Evolutionary conservation across 768 basidiomycete species (phyloP).

Genomic region (Suillus variegatus): DNA sequence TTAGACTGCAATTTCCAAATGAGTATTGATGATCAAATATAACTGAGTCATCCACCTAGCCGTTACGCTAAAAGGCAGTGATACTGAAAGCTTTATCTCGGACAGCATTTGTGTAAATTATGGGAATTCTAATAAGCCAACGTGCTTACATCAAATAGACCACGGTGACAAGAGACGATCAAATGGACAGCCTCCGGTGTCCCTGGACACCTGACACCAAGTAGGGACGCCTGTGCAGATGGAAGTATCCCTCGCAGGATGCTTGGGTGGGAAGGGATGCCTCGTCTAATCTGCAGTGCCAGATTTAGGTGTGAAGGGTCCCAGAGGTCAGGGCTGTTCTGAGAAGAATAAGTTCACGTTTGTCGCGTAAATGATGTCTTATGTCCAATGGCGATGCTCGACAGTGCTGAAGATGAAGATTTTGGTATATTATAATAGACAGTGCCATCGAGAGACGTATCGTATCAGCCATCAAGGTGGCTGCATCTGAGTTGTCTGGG

Average conservation of each 20-base stretch:
- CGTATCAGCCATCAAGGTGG: constrained; percentile 1
- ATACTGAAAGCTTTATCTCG: no score
- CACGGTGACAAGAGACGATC: background rate
- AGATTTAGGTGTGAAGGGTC: constrained; percentile 1
- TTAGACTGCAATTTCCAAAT: background rate
- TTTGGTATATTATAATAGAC: background rate
- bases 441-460: background rate
- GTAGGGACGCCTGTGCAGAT: background rate
- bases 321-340: constrained; percentile 13
- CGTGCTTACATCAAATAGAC: background rate
- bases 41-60: no score
- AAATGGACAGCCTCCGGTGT: constrained; percentile 1
- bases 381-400: constrained; percentile 17
- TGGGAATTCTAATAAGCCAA: no score
- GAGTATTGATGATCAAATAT: background rate
- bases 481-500: constrained; percentile 25
- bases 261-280: background rate
- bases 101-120: no score
- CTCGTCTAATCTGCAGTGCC: background rate
- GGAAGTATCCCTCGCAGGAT: background rate
- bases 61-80: no score
- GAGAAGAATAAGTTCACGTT: constrained; percentile 24
- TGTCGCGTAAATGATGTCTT: constrained; percentile 21
- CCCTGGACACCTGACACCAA: background rate
- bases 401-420: constrained; percentile 24